Evolutionary conservation across 2,329 filamentous ascomycete species (phyloP).

Genomic region (Alternaria gansuensis): DNA sequence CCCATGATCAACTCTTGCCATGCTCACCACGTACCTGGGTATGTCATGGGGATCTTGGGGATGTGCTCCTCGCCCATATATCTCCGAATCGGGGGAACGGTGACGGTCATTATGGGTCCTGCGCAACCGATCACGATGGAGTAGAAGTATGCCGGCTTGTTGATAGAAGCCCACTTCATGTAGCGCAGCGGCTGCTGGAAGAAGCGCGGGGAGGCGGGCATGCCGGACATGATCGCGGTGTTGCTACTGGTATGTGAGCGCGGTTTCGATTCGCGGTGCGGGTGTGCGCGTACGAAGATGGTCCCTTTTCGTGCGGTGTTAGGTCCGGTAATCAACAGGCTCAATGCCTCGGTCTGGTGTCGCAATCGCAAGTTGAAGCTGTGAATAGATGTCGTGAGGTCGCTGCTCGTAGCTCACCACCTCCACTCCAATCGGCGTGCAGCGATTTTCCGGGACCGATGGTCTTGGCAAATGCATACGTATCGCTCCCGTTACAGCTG

Average conservation of each 20-base stretch:
- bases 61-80: conserved; percentile 74
- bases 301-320: neutral
- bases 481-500: conserved; percentile 41
- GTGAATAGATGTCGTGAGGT: conserved; percentile 18
- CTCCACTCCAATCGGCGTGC: conserved; percentile 31
- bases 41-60: conserved; percentile 81
- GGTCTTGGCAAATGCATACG: conserved; percentile 53
- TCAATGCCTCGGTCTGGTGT: conserved; percentile 34
- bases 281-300: conserved; percentile 13
- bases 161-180: conserved; percentile 84
- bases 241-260: conserved; percentile 14
- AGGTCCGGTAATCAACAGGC: conserved; percentile 15
- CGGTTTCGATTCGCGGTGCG: neutral
- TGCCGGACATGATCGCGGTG: conserved; percentile 63
- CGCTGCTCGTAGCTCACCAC: conserved; percentile 17
- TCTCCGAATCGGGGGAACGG: conserved; percentile 76
- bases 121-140: conserved; percentile 76
- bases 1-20: neutral
- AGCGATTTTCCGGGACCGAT: conserved; percentile 38
- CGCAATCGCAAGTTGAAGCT: conserved; percentile 18
- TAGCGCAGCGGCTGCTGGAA: conserved; percentile 85
- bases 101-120: conserved; percentile 75
- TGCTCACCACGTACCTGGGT: conserved; percentile 76
- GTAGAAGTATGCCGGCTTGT: conserved; percentile 92
- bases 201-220: conserved; percentile 68